phyloP scores from a whole-genome alignment of 768 basidiomycete species.

The Nidularia pulvinata region DNA sequence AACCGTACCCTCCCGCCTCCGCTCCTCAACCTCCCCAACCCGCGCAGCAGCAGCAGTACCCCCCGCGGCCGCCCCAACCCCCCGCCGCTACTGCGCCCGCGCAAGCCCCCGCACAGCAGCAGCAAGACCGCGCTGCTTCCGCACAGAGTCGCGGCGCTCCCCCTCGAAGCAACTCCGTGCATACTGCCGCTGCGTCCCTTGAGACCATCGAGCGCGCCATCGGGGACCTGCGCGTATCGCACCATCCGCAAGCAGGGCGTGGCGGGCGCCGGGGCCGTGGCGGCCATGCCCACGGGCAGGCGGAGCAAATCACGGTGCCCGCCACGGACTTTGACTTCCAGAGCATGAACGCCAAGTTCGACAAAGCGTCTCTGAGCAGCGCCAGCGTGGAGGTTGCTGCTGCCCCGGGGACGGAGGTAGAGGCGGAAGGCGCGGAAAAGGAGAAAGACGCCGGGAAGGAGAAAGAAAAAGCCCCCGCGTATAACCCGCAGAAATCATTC shows the following conservation, averaged over 20 bases:
- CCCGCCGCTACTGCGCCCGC: constrained; percentile 11
- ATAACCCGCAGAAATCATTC: constrained; percentile 80
- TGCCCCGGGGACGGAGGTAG: constrained; percentile 17
- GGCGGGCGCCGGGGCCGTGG: constrained; percentile 24
- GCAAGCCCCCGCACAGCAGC: constrained; percentile 7
- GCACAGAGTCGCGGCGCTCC: constrained; percentile 3
- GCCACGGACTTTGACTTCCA: constrained; percentile 83
- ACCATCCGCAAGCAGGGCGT: constrained; percentile 12
- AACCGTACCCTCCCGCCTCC: constrained; percentile 19
- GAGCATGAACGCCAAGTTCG: constrained; percentile 76
- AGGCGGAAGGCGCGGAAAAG: constrained; percentile 21
- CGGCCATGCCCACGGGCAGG: constrained; percentile 9
- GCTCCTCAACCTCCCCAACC: constrained; percentile 14
- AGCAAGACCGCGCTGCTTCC: neutral
- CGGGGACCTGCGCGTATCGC: constrained; percentile 46
- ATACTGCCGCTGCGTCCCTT: constrained; percentile 71
- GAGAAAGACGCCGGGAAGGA: constrained; percentile 29
- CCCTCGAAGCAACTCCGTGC: constrained; percentile 48
- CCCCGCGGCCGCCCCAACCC: constrained; percentile 16
- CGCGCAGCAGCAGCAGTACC: constrained; percentile 10
- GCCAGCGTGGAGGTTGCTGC: constrained; percentile 12
- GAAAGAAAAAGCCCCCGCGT: constrained; percentile 34
- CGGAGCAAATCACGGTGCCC: constrained; percentile 63
- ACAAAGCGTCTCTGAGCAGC: constrained; percentile 50
- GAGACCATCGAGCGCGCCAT: constrained; percentile 64